A percentile compares a stretch with the other conserved stretches of the same genome.
Evolutionary conservation across 176 grass and related monocot genomes (phyloP).

Genomic region (Avena atlantica): DNA sequence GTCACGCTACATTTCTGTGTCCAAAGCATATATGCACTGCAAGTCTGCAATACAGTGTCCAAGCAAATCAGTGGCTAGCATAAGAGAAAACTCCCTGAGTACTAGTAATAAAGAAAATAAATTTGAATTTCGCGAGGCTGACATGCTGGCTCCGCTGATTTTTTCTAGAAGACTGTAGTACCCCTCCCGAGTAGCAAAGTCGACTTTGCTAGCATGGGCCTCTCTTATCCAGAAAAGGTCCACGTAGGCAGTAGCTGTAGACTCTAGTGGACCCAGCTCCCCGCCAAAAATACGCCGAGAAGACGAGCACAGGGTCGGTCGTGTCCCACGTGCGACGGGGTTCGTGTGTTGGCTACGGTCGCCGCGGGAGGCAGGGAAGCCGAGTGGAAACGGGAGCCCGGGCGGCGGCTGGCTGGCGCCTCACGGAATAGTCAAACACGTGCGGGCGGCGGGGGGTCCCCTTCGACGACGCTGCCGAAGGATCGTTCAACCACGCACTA

Average conservation of each 20-base stretch:
- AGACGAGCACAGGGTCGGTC: not conserved
- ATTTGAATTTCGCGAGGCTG: too few species aligned
- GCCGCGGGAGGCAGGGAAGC: slow-evolving; percentile 30
- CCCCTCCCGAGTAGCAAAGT: too few species aligned
- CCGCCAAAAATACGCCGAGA: slow-evolving; percentile 18
- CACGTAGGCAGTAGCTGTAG: not conserved
- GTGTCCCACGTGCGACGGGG: slow-evolving; percentile 26
- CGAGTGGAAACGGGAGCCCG: slow-evolving; percentile 46
- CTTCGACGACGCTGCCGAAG: not conserved
- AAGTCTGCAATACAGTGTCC: too few species aligned
- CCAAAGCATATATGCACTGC: too few species aligned
- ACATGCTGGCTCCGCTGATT: too few species aligned
- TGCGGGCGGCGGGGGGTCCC: not conserved
- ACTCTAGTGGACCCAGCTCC: not conserved
- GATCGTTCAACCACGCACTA: not conserved
- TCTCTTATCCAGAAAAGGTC: not conserved
- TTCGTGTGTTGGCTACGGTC: not conserved
- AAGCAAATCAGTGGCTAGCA: too few species aligned
- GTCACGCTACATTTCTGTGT: not conserved
- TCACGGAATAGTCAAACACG: not conserved
- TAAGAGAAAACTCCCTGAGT: too few species aligned
- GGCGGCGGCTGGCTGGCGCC: slow-evolving; percentile 40
- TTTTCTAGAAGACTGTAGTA: too few species aligned
- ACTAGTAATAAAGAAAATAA: too few species aligned
- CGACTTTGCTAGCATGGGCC: not conserved